Evolutionary conservation across 768 basidiomycete genomes (phyloP), one percentile per base, ranked within the genome.

Genomic region (Rhizopogon vinicolor): DNA sequence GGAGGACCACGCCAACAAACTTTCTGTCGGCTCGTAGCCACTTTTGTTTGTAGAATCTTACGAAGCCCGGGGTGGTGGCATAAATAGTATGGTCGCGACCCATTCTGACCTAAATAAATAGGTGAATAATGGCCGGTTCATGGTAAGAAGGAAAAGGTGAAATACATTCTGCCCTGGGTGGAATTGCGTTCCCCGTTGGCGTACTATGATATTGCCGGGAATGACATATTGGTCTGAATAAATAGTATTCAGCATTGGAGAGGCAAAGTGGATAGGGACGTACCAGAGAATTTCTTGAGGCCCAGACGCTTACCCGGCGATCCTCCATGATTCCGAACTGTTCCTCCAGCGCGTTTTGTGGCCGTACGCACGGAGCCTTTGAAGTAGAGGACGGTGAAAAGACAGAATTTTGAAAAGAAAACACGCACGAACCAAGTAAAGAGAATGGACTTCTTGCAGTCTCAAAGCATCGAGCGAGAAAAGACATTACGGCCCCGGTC

Each of bases 21-120:
- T 83, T 85, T 50, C 91, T 83, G 62, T 89, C 84, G 48, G 83
- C 80, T 29, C 84, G 78, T 76, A 85, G 79, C 75, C 83, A 85
- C 55, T 86, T 87, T 68, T 84, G 75, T 69, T 85, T 88, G 84
- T 97, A 99, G 74, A 94, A 98, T 41, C 93, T 91, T 40, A 99
- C 91, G 66, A 83, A 93, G 12, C 97, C 97, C 0, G 96, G 95
- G 5, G 85, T 85, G 3, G 83, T 78, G 25, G 97, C 95, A 65
- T 87, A 98, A 53, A 99, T 78, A 1, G 97, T 98, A 73, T 98
- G 94, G 72, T 99, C 97, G 55, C 87, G 84, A 19, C 95, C 97
- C 68, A 92, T 87, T 60, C 84, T 85, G 52, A 98, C 93, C 92
- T 96, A 63, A 37, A 28, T 52, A 55, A 37, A 44, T 31, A 19